These are phyloP conservation scores for Colletotrichum godetiae DNA, from an alignment of 2,329 filamentous ascomycete genomes.

Conservation along the genomic window DNA sequence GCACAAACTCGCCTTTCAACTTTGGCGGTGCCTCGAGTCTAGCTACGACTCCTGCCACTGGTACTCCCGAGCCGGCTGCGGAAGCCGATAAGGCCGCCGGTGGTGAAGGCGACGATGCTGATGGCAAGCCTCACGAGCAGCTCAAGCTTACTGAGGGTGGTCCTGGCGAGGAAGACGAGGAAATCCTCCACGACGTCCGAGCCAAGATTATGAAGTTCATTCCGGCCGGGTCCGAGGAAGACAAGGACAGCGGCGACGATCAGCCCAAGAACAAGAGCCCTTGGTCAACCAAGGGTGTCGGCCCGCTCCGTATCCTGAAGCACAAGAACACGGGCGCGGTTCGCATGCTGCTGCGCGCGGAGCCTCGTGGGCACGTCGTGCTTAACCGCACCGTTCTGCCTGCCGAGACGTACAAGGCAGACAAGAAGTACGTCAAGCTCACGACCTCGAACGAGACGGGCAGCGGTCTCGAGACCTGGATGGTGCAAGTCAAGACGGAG, in stretches of 20 bases:
- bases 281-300: constrained; percentile 79
- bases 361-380: constrained; percentile 78
- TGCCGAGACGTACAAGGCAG: constrained; percentile 70
- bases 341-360: constrained; percentile 78
- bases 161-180: constrained; percentile 79
- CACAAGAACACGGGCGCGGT: constrained; percentile 76
- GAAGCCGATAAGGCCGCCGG: constrained; percentile 46
- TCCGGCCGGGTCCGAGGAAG: constrained; percentile 55
- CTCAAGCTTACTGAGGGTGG: constrained; percentile 75
- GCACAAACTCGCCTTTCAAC: constrained; percentile 65
- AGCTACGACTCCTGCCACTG: constrained; percentile 68
- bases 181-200: constrained; percentile 75
- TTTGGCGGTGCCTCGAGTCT: constrained; percentile 70
- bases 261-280: constrained; percentile 62
- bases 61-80: constrained; percentile 67
- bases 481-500: constrained; percentile 76
- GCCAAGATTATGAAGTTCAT: constrained; percentile 76
- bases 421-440: constrained; percentile 70
- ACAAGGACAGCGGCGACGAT: constrained; percentile 55
- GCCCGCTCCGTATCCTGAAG: constrained; percentile 77
- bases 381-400: constrained; percentile 77
- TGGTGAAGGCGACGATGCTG: constrained; percentile 55
- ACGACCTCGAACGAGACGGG: constrained; percentile 68
- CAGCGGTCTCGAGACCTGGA: constrained; percentile 74
- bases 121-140: constrained; percentile 72